Base-by-base conservation (phyloP, 805 yeast genomes). In the Sugiyamaella lignohabitans region DNA sequence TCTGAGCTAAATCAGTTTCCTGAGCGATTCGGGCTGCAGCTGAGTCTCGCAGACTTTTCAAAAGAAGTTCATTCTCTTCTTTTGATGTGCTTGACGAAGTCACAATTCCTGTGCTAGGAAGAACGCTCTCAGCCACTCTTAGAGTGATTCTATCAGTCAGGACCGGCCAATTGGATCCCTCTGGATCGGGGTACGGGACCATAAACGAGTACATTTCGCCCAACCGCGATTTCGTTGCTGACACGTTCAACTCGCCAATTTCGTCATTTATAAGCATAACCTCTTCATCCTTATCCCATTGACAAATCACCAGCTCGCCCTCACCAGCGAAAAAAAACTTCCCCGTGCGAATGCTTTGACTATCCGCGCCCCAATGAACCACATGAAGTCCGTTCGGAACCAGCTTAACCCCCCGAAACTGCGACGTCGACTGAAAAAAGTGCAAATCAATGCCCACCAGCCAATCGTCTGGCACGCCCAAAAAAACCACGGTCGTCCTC, bases 351-450 rank as follows among this genome's bases (percentile, higher is more conserved):
- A 66, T 61, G 54, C 67, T 76, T 35, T 56, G 43, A 4, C 57
- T 51, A 43, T 57, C 61, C 36, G 61, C 60, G 0, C 77, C 73
- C 62, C 74, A 71, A 59, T 81, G 86, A 10, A 80, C 53, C 1
- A 78, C 60, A 59, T 81, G 87, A 0, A 70, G 40, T 0, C 86
- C 86, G 2, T 59, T 48, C 0, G 76, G 70, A 3, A 81, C 63
- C 16, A 63, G 59, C 52, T 78, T 78, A 51, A 81, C 68, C 1
- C 86, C 86, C 47, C 61, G 65, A 20, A 76, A 63, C 2, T 62
- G 46, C 6, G 59, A 49, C 21, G 67, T 70, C 5, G 73, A 56
- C 30, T 64, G 65, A 64, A 77, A 75, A 57, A 73, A 76, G 49
- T 69, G 73, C 18, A 71, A 57, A 50, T 78, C 81, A 21, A 77